Evolutionary conservation across 768 basidiomycete species (phyloP).

Genomic region (Roridomyces roridus): DNA sequence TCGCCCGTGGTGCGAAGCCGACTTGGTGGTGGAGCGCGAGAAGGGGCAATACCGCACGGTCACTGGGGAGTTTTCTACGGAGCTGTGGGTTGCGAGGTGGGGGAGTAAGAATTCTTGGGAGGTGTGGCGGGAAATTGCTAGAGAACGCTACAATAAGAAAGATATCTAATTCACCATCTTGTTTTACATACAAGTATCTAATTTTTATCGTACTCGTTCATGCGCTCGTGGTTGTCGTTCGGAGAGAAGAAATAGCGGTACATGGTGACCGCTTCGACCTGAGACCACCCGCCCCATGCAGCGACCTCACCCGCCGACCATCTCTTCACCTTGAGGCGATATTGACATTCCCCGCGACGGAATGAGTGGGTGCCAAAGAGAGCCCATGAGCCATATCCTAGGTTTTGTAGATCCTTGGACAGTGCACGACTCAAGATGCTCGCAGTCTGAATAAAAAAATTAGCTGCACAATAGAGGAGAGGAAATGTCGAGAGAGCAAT

Average conservation of each 20-base stretch:
- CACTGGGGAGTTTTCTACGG: no score
- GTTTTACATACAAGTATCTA: background rate
- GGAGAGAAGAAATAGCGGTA: conserved; percentile 27
- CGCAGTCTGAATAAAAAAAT: conserved; percentile 20
- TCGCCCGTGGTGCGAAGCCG: no score
- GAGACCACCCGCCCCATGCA: conserved; percentile 30
- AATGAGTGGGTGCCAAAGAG: conserved; percentile 30
- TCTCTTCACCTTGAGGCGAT: conserved; percentile 16
- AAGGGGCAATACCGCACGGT: no score
- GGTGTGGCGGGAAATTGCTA: conserved; percentile 16
- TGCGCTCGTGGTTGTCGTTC: conserved; percentile 25
- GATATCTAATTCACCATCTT: background rate
- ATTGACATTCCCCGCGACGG: conserved; percentile 28
- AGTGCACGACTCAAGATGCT: conserved; percentile 17
- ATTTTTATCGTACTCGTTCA: conserved; percentile 25
- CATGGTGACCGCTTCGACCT: conserved; percentile 27
- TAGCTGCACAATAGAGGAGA: no score
- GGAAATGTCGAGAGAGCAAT: no score
- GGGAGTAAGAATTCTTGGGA: no score
- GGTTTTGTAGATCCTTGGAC: conserved; percentile 19
- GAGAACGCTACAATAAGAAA: no score
- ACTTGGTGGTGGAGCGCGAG: no score
- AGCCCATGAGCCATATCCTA: conserved; percentile 24
- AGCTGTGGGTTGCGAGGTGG: no score
- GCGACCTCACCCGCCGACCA: conserved; percentile 24